Conservation (phyloP, 2,329 filamentous ascomycete species). For the Sphaceloma murrayae region DNA sequence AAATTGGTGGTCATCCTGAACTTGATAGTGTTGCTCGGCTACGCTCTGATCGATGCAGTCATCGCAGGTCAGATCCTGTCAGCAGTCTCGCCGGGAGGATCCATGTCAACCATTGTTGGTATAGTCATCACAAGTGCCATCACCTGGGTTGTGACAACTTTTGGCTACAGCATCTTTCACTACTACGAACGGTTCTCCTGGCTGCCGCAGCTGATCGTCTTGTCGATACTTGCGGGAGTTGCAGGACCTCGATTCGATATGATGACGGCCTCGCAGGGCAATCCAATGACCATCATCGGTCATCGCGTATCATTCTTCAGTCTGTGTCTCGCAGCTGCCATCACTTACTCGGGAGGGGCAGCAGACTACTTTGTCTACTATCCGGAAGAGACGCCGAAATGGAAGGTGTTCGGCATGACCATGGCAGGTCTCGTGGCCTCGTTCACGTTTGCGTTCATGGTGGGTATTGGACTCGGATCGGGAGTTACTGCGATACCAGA, state of each 20-base stretch:
- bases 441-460: conserved; percentile 51
- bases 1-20: conserved; percentile 56
- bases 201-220: conserved; percentile 52
- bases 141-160: conserved; percentile 54
- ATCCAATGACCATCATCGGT: conserved; percentile 44
- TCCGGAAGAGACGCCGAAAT: conserved; percentile 42
- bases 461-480: conserved; percentile 54
- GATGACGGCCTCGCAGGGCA: conserved; percentile 41
- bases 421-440: conserved; percentile 47
- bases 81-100: conserved; percentile 50
- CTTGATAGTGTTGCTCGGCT: conserved; percentile 51
- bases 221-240: conserved; percentile 53
- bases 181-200: conserved; percentile 60
- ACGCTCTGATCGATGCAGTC: conserved; percentile 54
- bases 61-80: conserved; percentile 60
- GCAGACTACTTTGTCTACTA: conserved; percentile 62
- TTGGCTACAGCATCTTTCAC: conserved; percentile 60
- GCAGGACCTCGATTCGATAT: conserved; percentile 53
- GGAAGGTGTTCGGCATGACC: conserved; percentile 48
- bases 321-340: conserved; percentile 54
- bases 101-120: conserved; percentile 54
- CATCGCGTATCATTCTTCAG: conserved; percentile 60
- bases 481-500: conserved; percentile 43
- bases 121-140: conserved; percentile 56
- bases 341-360: conserved; percentile 54